Conservation (phyloP, 352 stramenopile species). For the Phytopythium boreale region DNA sequence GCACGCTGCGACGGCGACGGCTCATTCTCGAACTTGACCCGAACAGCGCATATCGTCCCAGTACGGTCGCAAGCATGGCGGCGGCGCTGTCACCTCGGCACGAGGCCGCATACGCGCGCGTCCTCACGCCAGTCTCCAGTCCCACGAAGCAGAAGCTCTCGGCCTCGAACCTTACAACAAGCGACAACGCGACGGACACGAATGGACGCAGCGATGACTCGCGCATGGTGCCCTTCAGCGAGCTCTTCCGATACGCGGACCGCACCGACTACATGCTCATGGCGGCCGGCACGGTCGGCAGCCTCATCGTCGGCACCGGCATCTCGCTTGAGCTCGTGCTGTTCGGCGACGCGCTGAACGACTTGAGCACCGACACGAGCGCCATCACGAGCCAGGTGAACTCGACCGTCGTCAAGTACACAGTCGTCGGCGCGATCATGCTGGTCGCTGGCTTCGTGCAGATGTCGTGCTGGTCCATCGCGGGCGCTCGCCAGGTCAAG, state of each 20-base stretch:
- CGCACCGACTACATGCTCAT: constrained; percentile 16
- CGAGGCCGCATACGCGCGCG: not conserved
- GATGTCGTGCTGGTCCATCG: constrained; percentile 22
- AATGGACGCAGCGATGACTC: not conserved
- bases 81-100: not conserved
- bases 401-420: not conserved
- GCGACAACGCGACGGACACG: not conserved
- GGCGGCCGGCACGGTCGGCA: constrained; percentile 6
- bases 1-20: not conserved
- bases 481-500: constrained; percentile 22
- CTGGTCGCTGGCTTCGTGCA: constrained; percentile 17
- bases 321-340: constrained; percentile 17
- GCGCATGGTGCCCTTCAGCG: not conserved
- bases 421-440: constrained; percentile 5
- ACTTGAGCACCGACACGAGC: constrained; percentile 2
- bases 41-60: not conserved
- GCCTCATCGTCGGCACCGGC: constrained; percentile 7
- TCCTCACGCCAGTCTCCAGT: not conserved
- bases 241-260: constrained; percentile 20
- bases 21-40: not conserved
- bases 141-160: not conserved
- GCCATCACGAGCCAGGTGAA: not conserved
- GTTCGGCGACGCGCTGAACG: constrained; percentile 21
- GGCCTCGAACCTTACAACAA: not conserved
- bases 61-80: not conserved